phyloP scores from a whole-genome alignment of 2,329 filamentous ascomycete genomes.

The Simplicillium aogashimaense region DNA sequence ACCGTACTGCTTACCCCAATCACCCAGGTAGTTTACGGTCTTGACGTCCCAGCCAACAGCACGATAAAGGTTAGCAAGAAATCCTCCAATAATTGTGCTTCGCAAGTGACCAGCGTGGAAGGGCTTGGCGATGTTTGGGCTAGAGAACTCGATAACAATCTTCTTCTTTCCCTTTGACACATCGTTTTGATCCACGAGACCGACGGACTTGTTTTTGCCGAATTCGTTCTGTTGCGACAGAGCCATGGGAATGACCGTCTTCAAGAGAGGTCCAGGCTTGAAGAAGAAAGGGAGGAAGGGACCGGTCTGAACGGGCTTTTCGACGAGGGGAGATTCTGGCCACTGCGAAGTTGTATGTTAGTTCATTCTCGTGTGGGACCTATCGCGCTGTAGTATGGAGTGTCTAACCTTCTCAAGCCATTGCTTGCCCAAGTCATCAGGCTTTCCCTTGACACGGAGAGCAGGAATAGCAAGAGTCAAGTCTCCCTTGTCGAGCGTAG shows the following conservation, averaged over 20 bases:
- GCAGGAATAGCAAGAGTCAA: constrained; percentile 69
- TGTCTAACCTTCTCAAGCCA: constrained; percentile 47
- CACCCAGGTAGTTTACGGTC: constrained; percentile 66
- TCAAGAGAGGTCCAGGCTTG: constrained; percentile 55
- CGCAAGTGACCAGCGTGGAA: constrained; percentile 72
- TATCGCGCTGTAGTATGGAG: not conserved
- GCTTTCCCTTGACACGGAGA: constrained; percentile 67
- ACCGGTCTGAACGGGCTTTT: constrained; percentile 56
- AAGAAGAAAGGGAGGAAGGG: constrained; percentile 74
- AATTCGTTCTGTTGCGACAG: constrained; percentile 48
- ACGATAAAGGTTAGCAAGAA: constrained; percentile 63
- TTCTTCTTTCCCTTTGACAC: constrained; percentile 52
- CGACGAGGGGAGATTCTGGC: constrained; percentile 63
- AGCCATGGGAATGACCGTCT: constrained; percentile 60
- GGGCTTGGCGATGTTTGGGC: constrained; percentile 78
- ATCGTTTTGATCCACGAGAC: constrained; percentile 51
- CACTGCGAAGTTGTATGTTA: constrained; percentile 35
- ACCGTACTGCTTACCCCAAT: constrained; percentile 73
- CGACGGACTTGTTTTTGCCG: constrained; percentile 52
- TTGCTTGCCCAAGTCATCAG: constrained; percentile 49
- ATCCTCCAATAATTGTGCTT: constrained; percentile 71
- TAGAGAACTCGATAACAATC: constrained; percentile 70
- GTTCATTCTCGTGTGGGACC: too few species aligned
- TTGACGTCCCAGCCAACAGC: constrained; percentile 63
- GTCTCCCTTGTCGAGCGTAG: constrained; percentile 73